Conservation (phyloP, 2,329 filamentous ascomycete genomes). For the Sordariomycetes sp. region DNA sequence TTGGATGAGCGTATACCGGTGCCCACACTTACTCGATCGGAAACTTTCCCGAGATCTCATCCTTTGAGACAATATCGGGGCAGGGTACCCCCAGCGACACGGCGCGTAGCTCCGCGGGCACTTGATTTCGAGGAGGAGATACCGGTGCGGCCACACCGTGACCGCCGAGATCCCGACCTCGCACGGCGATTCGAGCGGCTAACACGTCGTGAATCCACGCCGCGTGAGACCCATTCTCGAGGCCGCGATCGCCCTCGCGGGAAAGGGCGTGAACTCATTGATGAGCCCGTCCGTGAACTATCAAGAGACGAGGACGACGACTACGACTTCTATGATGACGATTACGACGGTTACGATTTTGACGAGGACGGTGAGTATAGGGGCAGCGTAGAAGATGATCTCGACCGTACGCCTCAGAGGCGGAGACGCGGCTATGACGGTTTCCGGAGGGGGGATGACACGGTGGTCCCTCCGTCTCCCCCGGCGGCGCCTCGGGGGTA, state of each 20-base stretch:
- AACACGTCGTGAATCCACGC: neutral
- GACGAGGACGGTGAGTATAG: slow-evolving; percentile 3
- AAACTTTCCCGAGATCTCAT: slow-evolving; percentile 3
- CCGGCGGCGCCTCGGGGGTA: slow-evolving; percentile 1
- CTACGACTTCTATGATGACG: neutral
- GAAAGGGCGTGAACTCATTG: neutral
- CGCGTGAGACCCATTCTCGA: neutral
- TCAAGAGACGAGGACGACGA: neutral
- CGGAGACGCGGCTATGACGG: neutral
- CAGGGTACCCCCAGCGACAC: neutral
- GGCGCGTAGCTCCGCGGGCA: neutral
- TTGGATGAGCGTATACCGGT: neutral
- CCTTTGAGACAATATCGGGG: neutral
- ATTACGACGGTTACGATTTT: slow-evolving; percentile 2
- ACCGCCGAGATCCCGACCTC: neutral
- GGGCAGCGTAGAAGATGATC: neutral
- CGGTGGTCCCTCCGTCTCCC: neutral
- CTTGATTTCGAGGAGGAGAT: slow-evolving; percentile 1
- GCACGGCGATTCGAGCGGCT: slow-evolving; percentile 1
- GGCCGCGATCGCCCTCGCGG: neutral
- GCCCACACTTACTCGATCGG: slow-evolving; percentile 1
- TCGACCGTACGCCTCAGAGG: neutral
- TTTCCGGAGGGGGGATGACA: neutral
- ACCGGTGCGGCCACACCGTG: neutral
- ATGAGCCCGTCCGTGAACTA: neutral